Conservation (phyloP, 768 basidiomycete genomes). For the Podaxis carcinomalis region DNA sequence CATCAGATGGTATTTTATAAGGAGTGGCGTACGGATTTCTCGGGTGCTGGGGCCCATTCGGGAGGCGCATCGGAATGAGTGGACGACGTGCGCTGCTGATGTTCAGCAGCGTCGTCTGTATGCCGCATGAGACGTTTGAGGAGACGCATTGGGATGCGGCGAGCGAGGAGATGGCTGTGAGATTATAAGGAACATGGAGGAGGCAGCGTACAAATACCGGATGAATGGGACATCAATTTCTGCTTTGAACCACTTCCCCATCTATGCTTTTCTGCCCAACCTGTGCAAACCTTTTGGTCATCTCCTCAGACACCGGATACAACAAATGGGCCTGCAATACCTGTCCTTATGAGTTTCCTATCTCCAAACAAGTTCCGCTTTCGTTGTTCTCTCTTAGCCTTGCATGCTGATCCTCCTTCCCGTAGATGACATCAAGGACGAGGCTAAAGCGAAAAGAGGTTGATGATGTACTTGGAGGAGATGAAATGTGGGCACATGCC, state of each 20-base stretch:
- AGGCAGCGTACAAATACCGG: constrained; percentile 12
- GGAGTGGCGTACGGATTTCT: constrained; percentile 32
- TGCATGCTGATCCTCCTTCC: not conserved
- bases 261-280: constrained; percentile 92
- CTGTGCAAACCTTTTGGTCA: constrained; percentile 83
- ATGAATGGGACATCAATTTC: not conserved
- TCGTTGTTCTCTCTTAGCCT: not conserved
- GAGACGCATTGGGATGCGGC: constrained; percentile 7
- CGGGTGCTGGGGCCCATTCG: constrained; percentile 57
- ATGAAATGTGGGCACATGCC: constrained; percentile 91
- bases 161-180: not conserved
- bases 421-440: constrained; percentile 90
- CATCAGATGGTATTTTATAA: not conserved
- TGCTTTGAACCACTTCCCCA: not conserved
- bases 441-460: constrained; percentile 84
- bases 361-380: constrained; percentile 69
- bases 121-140: constrained; percentile 9
- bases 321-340: constrained; percentile 94
- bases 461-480: constrained; percentile 94
- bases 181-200: constrained; percentile 1
- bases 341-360: constrained; percentile 94
- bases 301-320: constrained; percentile 72
- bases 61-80: constrained; percentile 31
- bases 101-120: not conserved
- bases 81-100: not conserved